These are phyloP conservation scores for Chaetomium tenue DNA, from an alignment of 495 filamentous ascomycete species.

Conservation along the genomic window DNA sequence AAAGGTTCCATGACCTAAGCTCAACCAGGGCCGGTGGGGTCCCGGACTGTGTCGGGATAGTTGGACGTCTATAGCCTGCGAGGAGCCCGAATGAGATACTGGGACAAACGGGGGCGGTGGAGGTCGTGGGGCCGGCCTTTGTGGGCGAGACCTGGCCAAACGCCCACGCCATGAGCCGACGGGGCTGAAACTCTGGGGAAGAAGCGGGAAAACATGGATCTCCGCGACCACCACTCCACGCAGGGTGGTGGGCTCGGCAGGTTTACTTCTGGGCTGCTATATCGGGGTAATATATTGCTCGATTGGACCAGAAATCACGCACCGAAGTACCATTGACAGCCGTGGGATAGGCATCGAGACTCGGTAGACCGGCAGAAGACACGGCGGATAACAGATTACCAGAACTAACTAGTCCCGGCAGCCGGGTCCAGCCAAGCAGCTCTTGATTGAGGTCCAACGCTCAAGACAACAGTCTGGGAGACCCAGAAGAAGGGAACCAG, in stretches of 20 bases:
- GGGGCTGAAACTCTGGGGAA: constrained; percentile 10
- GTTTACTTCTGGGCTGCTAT: constrained; percentile 31
- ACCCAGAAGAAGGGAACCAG: constrained; percentile 17
- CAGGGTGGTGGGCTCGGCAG: constrained; percentile 26
- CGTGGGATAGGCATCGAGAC: neutral
- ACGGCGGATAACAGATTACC: neutral
- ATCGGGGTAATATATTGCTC: constrained; percentile 39
- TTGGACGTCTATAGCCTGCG: neutral
- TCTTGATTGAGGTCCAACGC: constrained; percentile 3
- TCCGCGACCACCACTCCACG: constrained; percentile 13
- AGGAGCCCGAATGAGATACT: constrained; percentile 6
- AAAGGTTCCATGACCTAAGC: constrained; percentile 42
- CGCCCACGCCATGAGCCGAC: neutral
- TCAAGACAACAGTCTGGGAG: constrained; percentile 1
- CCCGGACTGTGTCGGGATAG: constrained; percentile 1
- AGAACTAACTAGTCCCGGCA: neutral
- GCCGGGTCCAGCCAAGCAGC: constrained; percentile 7
- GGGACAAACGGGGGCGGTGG: neutral
- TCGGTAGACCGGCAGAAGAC: neutral
- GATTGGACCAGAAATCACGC: constrained; percentile 41
- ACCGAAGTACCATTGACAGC: constrained; percentile 24
- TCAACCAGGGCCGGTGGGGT: constrained; percentile 28
- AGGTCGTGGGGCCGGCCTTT: constrained; percentile 2
- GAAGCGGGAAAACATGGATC: neutral
- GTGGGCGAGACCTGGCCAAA: constrained; percentile 7